A percentile compares a stretch with the other conserved stretches of the same genome.
Conservation (phyloP, 1,284 basidiomycete species). For the Trametes versicolor region DNA sequence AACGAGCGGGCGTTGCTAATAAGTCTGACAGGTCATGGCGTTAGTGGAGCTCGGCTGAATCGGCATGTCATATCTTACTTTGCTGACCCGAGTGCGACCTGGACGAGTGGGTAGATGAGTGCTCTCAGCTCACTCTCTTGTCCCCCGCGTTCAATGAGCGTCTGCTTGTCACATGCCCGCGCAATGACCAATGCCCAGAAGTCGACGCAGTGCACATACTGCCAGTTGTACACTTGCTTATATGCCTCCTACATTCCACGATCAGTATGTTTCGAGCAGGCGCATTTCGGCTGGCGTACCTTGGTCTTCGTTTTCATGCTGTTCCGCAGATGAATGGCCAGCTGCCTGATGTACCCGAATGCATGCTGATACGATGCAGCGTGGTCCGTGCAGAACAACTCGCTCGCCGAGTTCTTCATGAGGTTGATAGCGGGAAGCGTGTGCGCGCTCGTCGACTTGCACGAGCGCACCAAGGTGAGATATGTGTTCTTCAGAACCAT, state of each 20-base stretch:
- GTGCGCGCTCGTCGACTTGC: slow-evolving; percentile 86
- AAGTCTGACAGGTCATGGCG: slow-evolving; percentile 59
- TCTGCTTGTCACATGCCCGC: slow-evolving; percentile 75
- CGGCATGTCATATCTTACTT: slow-evolving; percentile 58
- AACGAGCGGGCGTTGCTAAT: slow-evolving; percentile 85
- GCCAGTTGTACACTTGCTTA: slow-evolving; percentile 98
- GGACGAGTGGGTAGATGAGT: slow-evolving; percentile 95
- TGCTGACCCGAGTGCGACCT: slow-evolving; percentile 93
- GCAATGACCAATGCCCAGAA: slow-evolving; percentile 96
- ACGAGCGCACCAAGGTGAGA: slow-evolving; percentile 83
- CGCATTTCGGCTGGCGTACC: slow-evolving; percentile 50
- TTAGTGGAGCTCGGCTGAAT: not conserved
- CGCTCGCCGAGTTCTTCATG: slow-evolving; percentile 98
- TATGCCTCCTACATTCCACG: slow-evolving; percentile 76
- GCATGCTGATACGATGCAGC: slow-evolving; percentile 90
- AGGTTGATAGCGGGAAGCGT: slow-evolving; percentile 94
- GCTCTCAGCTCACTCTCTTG: slow-evolving; percentile 85
- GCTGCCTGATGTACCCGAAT: slow-evolving; percentile 96
- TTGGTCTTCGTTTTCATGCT: slow-evolving; percentile 91
- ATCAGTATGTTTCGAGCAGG: slow-evolving; percentile 8
- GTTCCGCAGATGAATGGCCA: slow-evolving; percentile 93
- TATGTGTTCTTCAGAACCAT: slow-evolving; percentile 92
- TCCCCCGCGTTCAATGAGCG: slow-evolving; percentile 58
- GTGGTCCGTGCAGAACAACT: slow-evolving; percentile 87
- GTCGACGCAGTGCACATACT: slow-evolving; percentile 95